These are phyloP conservation scores for Metschnikowia lachancei DNA, from an alignment of 805 yeast species.

Conservation along the genomic window DNA sequence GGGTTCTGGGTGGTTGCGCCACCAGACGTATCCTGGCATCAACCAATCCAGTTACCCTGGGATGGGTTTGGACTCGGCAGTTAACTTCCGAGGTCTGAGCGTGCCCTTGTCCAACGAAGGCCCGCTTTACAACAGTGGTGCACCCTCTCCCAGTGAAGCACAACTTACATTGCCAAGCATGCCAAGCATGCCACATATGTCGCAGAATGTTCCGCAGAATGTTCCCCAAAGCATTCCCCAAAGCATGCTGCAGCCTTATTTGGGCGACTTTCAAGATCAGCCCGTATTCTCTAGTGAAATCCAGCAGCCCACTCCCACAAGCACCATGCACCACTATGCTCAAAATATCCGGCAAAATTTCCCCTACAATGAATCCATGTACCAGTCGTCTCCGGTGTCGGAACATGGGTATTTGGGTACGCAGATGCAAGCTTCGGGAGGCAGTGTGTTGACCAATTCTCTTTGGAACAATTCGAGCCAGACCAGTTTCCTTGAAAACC, in stretches of 20 bases:
- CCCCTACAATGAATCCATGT: constrained; percentile 6
- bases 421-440: constrained; percentile 1
- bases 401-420: constrained; percentile 7
- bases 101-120: neutral
- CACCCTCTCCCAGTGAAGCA: neutral
- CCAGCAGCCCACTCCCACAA: constrained; percentile 4
- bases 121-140: neutral
- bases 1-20: constrained; percentile 1
- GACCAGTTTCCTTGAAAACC: constrained; percentile 12
- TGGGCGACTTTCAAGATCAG: neutral
- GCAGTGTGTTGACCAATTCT: constrained; percentile 2
- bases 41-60: neutral
- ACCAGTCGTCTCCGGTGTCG: constrained; percentile 1
- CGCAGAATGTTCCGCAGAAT: neutral
- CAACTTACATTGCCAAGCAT: neutral
- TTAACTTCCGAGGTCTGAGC: neutral
- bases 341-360: constrained; percentile 11
- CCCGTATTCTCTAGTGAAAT: constrained; percentile 1
- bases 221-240: neutral
- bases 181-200: neutral
- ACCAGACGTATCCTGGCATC: constrained; percentile 7
- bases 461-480: constrained; percentile 17
- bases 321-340: constrained; percentile 9
- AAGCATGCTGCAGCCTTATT: neutral
- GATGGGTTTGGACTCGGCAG: neutral